Base-by-base conservation (phyloP, 129 eudicot genomes). In the Lactuca saligna region DNA sequence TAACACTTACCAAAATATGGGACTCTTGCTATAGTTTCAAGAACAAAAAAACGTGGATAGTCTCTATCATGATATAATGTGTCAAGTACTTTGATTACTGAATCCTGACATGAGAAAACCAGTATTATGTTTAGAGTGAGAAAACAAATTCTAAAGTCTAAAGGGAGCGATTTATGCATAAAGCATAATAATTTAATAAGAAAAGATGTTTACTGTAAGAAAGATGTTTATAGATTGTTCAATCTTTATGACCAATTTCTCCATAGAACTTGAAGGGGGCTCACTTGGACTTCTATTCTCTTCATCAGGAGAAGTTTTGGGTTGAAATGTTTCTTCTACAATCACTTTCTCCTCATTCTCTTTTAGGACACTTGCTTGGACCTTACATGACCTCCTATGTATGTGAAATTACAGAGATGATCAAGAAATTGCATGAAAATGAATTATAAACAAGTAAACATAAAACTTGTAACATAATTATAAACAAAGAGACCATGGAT, bases 21-120 rank as follows among this genome's bases (percentile, higher is more conserved):
- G 71, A 94, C 97, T 75, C 99, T 85, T 67, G 99, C 99, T 67
- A 94, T 94, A 11, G 97, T 94, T 85, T 94, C 99, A 66, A 94
- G 82, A 75, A 94, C 99, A 69, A 77, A 94, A 68, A 94, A 94
- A 80, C 99, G 83, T 68, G 95, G 82, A 76, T 94, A 94, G 74
- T 94, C 60, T 39, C 97, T 87, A 69, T 87, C 99, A 68, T 78
- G 95, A 79, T 89, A 89, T 76, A 94, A 80, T 50, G 88, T 75
- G 84, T 94, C 97, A 13, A 94, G 88, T 39, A 94, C 75, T 88
- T 94, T 94, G 63, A 94, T 89, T 72, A 94, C 99, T 16, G 99
- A 79, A 57, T 89, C 97, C 99, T 93, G 95, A 61, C 63, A 77
- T 13, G 20, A 76, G 14, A 63, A 57, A 53, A 41, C 72, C 10